Evolutionary conservation across 352 stramenopile genomes (phyloP).

Genomic region (Pythium volutum): DNA sequence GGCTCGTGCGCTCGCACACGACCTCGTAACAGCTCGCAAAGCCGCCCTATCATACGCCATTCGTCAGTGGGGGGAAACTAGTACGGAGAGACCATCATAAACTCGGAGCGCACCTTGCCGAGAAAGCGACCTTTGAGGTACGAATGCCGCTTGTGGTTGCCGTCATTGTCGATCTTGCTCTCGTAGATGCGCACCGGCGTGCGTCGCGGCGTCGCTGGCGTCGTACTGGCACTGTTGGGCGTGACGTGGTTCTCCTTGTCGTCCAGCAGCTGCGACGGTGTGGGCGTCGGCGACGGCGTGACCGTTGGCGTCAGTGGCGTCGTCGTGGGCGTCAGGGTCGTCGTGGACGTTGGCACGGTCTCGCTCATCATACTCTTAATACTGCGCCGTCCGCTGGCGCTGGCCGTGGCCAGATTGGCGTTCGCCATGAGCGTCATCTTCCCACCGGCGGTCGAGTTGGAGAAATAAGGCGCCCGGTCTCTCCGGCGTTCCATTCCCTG

Average conservation of each 20-base stretch:
- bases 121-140: conserved; percentile 94
- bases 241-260: conserved; percentile 26
- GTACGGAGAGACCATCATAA: no score
- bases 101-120: conserved; percentile 91
- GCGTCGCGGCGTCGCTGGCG: conserved; percentile 9
- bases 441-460: neutral
- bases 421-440: neutral
- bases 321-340: neutral
- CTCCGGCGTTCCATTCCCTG: conserved; percentile 1
- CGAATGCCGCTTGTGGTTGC: conserved; percentile 53
- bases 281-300: neutral
- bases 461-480: neutral
- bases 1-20: conserved; percentile 90
- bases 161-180: conserved; percentile 46
- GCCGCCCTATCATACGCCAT: conserved; percentile 69
- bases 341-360: neutral
- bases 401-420: neutral
- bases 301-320: neutral
- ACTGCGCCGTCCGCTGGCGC: conserved; percentile 2
- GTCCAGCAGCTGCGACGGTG: neutral
- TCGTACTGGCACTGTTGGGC: neutral
- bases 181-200: conserved; percentile 60
- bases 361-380: conserved; percentile 9
- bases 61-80: neutral
- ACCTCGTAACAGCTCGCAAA: conserved; percentile 98